phyloP scores from a whole-genome alignment of 352 stramenopile species.

The Phytophthora ramorum region DNA sequence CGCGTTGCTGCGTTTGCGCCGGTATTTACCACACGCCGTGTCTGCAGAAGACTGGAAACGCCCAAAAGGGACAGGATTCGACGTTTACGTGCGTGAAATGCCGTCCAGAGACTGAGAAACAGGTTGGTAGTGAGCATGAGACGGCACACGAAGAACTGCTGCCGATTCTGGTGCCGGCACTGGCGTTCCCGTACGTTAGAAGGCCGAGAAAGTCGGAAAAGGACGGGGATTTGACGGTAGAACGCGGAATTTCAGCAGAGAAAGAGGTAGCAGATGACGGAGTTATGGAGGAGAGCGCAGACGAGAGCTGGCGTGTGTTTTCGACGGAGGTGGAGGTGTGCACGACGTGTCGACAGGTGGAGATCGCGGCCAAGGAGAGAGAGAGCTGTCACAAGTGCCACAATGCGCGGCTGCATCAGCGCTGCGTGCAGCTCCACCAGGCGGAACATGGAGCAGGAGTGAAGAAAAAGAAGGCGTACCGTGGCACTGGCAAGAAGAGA shows the following conservation, averaged over 20 bases:
- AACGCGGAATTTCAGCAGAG: neutral
- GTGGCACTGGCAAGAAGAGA: slow-evolving; percentile 32
- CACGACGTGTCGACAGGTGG: slow-evolving; percentile 59
- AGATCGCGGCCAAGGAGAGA: slow-evolving; percentile 45
- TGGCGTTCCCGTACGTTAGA: slow-evolving; percentile 38
- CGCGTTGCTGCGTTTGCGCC: slow-evolving; percentile 43
- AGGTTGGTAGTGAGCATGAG: neutral
- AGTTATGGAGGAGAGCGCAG: slow-evolving; percentile 15
- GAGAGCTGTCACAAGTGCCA: slow-evolving; percentile 45
- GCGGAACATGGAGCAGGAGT: neutral
- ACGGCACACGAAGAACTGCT: slow-evolving; percentile 2
- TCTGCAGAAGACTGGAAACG: slow-evolving; percentile 16
- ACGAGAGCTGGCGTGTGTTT: slow-evolving; percentile 40
- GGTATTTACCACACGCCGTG: slow-evolving; percentile 58
- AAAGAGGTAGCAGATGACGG: slow-evolving; percentile 3
- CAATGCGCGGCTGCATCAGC: slow-evolving; percentile 32
- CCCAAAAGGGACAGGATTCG: neutral
- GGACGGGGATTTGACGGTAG: slow-evolving; percentile 1
- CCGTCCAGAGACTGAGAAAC: slow-evolving; percentile 2
- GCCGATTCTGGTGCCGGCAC: slow-evolving; percentile 31
- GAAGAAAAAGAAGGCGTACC: slow-evolving; percentile 26
- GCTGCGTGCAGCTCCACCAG: slow-evolving; percentile 34
- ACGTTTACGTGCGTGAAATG: slow-evolving; percentile 39
- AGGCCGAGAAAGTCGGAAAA: slow-evolving; percentile 6
- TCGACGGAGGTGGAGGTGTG: slow-evolving; percentile 59